Evolutionary conservation across 192 early-diverging fungal species (phyloP).

Genomic region (Backusella australiensis): DNA sequence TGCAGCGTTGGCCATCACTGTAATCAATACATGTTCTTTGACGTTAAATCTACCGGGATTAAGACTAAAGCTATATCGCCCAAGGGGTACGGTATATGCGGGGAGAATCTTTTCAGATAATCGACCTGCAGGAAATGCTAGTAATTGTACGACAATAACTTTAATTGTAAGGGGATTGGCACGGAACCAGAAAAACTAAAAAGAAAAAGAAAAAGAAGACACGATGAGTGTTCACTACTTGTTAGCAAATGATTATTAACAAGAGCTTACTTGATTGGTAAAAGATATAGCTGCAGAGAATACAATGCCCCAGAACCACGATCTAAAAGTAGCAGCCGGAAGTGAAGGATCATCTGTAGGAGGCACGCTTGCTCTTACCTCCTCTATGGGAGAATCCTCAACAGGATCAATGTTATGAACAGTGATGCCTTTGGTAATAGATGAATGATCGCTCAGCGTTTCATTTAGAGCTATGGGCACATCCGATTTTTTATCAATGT

Average conservation of each 20-base stretch:
- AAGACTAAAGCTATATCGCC: constrained; percentile 48
- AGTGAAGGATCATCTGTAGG: constrained; percentile 67
- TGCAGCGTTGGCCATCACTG: constrained; percentile 70
- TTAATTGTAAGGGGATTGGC: constrained; percentile 72
- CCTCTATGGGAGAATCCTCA: constrained; percentile 64
- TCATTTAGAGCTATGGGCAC: not conserved
- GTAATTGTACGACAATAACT: constrained; percentile 69
- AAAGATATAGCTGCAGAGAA: constrained; percentile 63
- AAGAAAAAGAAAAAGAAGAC: not conserved
- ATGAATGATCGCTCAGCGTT: not conserved
- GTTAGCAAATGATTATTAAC: not conserved
- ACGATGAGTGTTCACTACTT: not conserved
- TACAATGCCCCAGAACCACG: constrained; percentile 70
- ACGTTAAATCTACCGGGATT: constrained; percentile 88
- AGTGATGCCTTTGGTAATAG: not conserved
- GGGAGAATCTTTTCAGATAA: constrained; percentile 64
- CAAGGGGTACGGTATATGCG: constrained; percentile 43
- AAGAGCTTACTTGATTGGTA: constrained; percentile 52
- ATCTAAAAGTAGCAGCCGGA: constrained; percentile 71
- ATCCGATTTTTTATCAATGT: not conserved
- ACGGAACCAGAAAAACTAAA: constrained; percentile 80
- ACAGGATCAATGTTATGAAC: not conserved
- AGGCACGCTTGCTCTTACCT: constrained; percentile 66
- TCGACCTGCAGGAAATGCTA: constrained; percentile 73
- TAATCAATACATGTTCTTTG: constrained; percentile 88